Percentiles rank a stretch among this genome's conserved stretches.
These are phyloP conservation scores for Tricholoma sp. DNA, from an alignment of 768 basidiomycete genomes.

Conservation along the genomic window DNA sequence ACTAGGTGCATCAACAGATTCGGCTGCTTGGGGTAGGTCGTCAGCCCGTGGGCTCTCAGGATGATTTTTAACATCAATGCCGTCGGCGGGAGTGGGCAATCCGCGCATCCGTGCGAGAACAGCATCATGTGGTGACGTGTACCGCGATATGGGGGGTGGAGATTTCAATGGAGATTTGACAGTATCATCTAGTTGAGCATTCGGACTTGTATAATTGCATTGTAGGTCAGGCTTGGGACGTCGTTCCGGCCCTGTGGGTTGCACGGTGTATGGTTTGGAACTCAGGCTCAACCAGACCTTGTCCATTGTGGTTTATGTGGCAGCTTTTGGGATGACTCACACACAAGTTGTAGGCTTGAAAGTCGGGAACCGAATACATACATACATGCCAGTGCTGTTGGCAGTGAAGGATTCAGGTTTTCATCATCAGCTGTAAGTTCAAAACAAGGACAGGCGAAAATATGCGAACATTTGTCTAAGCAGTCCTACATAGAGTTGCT, in stretches of 20 bases:
- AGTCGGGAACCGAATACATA: too few relatives aligned
- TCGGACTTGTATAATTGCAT: not conserved
- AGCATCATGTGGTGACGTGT: slow-evolving; percentile 59
- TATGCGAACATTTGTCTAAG: too few relatives aligned
- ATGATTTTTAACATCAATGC: slow-evolving; percentile 11
- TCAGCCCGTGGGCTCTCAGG: not conserved
- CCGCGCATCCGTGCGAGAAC: slow-evolving; percentile 50
- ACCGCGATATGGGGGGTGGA: not conserved
- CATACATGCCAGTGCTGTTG: too few relatives aligned
- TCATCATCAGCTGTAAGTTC: too few relatives aligned
- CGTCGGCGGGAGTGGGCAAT: slow-evolving; percentile 12
- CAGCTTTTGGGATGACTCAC: too few relatives aligned
- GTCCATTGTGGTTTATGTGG: not conserved
- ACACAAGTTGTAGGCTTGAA: not conserved
- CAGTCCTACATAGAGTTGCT: too few relatives aligned
- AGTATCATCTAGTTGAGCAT: not conserved
- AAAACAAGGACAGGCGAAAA: too few relatives aligned
- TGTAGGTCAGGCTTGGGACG: not conserved
- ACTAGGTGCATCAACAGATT: not conserved
- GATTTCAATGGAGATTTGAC: not conserved
- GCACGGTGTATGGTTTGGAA: not conserved
- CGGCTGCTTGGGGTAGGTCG: not conserved
- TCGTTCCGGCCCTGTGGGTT: not conserved
- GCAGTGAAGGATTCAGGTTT: too few relatives aligned
- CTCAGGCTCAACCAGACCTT: not conserved